Evolutionary conservation across 495 filamentous ascomycete genomes (phyloP), one percentile per base, ranked within the genome.

Genomic region (Penicillium roqueforti): DNA sequence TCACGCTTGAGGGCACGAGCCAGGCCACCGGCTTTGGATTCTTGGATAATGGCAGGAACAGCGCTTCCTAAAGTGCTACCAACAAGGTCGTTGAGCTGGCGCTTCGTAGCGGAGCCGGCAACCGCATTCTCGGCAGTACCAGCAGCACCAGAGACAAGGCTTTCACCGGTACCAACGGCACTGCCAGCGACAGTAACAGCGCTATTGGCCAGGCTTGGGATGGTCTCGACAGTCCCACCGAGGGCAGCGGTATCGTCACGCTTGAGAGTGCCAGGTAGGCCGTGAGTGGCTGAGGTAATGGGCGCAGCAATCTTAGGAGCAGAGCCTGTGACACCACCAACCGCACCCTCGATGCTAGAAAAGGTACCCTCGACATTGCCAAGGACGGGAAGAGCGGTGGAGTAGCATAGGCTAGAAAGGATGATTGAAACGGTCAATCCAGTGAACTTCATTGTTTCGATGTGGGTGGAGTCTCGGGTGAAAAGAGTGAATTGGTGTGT

Each of bases 391-490:
- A 67, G 38, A 18, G 61, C 55, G 8, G 56, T 54, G 11, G 59
- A 46, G 34, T 51, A 60, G 20, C 56, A 54, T 25, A 56, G 6
- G 38, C 64, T 48, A 36, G 52, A 59, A 29, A 67, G 18, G 40
- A 59, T 61, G 26, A 67, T 48, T 11, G 64, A 62, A 41, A 55
- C 8, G 26, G 59, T 74, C 82, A 67, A 40, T 61, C 66, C 67
- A 56, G 69, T 68, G 66, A 74, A 68, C 67, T 74, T 76, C 73
- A 74, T 76, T 46, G 43, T 70, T 53, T 55, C 50, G 51, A 38
- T 45, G 22, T 18, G 53, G 26, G 7, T 34, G 42, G 26, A 49
- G 36, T 50, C 20, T 22, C 23, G n/a, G 54, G 55, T 31, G 58
- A 32, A 50, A 62, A 45, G 62, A 70, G 47, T 58, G 67, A 65